Evolutionary conservation across 2,329 filamentous ascomycete species (phyloP).

Genomic region (Dendrostoma leiphaemia): DNA sequence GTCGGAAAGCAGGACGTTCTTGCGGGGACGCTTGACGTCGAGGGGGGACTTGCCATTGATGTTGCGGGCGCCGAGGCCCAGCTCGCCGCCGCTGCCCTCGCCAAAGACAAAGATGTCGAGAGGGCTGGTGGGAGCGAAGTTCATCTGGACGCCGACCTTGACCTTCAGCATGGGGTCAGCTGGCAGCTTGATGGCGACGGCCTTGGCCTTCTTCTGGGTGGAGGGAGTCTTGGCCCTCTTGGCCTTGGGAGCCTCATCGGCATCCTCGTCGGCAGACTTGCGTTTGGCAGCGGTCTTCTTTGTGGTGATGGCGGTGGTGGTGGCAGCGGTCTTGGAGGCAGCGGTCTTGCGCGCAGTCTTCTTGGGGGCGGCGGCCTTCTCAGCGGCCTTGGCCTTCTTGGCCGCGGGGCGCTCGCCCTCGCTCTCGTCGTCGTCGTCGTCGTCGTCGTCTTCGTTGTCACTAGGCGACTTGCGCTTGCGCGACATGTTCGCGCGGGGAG

Average conservation of each 20-base stretch:
- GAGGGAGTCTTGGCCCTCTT: conserved; percentile 24
- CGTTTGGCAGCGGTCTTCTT: conserved; percentile 28
- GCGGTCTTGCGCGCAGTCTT: conserved; percentile 57
- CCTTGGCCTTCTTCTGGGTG: conserved; percentile 39
- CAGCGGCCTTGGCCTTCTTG: conserved; percentile 24
- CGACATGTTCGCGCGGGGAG: conserved; percentile 12
- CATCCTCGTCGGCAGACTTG: conserved; percentile 22
- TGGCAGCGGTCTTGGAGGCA: conserved; percentile 30
- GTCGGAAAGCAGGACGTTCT: conserved; percentile 59
- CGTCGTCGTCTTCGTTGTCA: conserved; percentile 18
- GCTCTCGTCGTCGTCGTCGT: background rate
- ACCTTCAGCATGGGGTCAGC: background rate
- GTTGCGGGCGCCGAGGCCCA: conserved; percentile 68
- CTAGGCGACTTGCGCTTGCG: conserved; percentile 47
- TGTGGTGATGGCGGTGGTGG: conserved; percentile 17
- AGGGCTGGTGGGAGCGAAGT: conserved; percentile 58
- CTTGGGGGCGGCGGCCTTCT: conserved; percentile 54
- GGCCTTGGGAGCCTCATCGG: conserved; percentile 30
- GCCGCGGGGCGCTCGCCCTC: background rate
- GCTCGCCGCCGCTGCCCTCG: conserved; percentile 76
- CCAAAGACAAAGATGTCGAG: conserved; percentile 80
- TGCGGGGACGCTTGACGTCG: conserved; percentile 72
- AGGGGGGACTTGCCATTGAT: conserved; percentile 58
- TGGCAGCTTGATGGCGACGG: conserved; percentile 18
- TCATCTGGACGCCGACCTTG: conserved; percentile 46